These are phyloP conservation scores for Chaetomium strumarium DNA, from an alignment of 2,329 filamentous ascomycete genomes.

Conservation along the genomic window DNA sequence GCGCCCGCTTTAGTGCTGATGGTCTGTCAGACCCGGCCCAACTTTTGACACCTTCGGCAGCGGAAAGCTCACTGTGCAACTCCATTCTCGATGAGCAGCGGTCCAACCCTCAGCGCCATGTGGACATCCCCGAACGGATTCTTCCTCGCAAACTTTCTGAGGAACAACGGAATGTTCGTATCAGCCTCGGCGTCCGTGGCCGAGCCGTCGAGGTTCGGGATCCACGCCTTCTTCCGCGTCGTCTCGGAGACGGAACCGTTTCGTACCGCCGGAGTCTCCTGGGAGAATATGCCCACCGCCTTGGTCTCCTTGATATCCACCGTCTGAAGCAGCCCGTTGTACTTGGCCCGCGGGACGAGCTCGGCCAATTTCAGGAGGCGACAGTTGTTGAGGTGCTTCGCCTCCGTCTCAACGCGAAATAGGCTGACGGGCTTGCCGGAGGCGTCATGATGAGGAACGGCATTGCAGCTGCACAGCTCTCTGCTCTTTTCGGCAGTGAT, in stretches of 20 bases:
- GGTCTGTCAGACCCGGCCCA: too few species aligned
- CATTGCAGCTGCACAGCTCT: neutral
- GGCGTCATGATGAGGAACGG: neutral
- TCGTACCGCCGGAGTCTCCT: neutral
- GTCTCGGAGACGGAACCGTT: neutral
- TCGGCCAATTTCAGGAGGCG: neutral
- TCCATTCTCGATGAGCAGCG: conserved; percentile 3
- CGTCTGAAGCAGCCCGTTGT: neutral
- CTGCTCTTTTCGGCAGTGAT: neutral
- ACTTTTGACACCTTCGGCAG: too few species aligned
- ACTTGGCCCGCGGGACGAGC: neutral
- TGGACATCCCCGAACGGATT: neutral
- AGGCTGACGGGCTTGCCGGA: neutral
- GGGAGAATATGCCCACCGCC: neutral
- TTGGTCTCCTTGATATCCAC: neutral
- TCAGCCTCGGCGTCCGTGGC: neutral
- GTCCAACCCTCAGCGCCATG: conserved; percentile 3
- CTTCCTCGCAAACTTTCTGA: neutral
- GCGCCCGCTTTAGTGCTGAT: neutral
- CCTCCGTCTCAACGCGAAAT: neutral
- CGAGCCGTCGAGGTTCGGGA: too few species aligned
- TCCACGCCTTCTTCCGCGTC: too few species aligned
- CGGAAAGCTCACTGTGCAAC: neutral
- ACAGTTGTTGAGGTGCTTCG: neutral
- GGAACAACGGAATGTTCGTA: neutral